Percentiles rank a stretch among this genome's conserved stretches.
These are phyloP conservation scores for Ceratobasidium sp. DNA, from an alignment of 1,284 basidiomycete species.

Conservation along the genomic window DNA sequence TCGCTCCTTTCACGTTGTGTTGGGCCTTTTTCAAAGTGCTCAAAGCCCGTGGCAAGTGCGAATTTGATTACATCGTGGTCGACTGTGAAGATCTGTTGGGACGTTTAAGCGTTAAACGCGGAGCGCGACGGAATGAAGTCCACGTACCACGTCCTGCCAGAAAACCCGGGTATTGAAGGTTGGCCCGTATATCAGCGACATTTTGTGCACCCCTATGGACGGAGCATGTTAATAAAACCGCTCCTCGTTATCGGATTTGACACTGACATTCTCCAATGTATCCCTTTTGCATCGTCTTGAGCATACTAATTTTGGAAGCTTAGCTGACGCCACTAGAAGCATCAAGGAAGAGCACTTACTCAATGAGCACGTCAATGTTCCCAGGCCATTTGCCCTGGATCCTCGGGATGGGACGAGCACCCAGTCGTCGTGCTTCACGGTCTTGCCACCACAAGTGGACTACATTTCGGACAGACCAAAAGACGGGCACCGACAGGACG, in stretches of 20 bases:
- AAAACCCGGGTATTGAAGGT: constrained; percentile 48
- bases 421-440: constrained; percentile 26
- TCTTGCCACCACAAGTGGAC: neutral
- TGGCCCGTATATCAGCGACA: constrained; percentile 43
- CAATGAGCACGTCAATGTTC: constrained; percentile 69
- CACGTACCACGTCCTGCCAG: constrained; percentile 45
- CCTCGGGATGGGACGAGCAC: constrained; percentile 56
- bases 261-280: constrained; percentile 38
- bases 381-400: constrained; percentile 76
- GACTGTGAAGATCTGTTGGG: constrained; percentile 53
- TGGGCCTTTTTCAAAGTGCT: constrained; percentile 55
- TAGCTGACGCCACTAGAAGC: neutral
- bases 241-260: neutral
- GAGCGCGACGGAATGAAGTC: neutral
- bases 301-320: constrained; percentile 24
- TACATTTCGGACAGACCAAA: constrained; percentile 36
- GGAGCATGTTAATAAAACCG: neutral
- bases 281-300: constrained; percentile 31
- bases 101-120: neutral
- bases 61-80: constrained; percentile 57
- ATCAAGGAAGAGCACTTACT: constrained; percentile 38
- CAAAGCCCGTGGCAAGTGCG: constrained; percentile 55
- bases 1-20: constrained; percentile 13
- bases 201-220: constrained; percentile 31
- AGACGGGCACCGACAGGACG: constrained; percentile 13